Percentiles rank a stretch among this genome's conserved stretches.
phyloP scores from a whole-genome alignment of 2,329 filamentous ascomycete species.

The Didymella exigua region DNA sequence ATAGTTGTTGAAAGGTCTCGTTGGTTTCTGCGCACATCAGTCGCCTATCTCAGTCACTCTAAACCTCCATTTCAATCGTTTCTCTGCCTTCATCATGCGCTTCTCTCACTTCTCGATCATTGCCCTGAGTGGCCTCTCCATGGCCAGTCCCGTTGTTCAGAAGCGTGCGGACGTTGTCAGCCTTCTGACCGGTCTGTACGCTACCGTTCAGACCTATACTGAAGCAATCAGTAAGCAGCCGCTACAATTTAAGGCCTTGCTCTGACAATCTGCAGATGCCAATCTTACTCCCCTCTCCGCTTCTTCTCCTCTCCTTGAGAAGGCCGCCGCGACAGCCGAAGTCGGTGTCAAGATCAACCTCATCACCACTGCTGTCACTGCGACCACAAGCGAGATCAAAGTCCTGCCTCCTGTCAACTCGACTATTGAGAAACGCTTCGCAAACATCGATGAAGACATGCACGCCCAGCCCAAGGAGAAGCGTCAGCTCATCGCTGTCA shows the following conservation, averaged over 20 bases:
- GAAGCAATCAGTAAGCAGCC: conserved; percentile 22
- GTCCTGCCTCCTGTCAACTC: conserved; percentile 13
- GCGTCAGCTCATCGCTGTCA: conserved; percentile 19
- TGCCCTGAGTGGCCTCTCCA: conserved; percentile 21
- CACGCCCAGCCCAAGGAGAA: conserved; percentile 9
- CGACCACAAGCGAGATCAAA: conserved; percentile 18
- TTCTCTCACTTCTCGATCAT: conserved; percentile 22
- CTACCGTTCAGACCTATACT: conserved; percentile 27
- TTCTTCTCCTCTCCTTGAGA: conserved; percentile 23
- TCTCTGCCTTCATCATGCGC: conserved; percentile 11
- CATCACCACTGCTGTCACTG: conserved; percentile 21
- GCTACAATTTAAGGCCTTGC: background rate
- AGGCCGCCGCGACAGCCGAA: conserved; percentile 24
- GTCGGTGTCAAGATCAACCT: conserved; percentile 24
- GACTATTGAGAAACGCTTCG: background rate
- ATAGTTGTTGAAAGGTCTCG: background rate
- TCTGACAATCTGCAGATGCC: conserved; percentile 14
- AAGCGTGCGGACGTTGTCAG: conserved; percentile 20
- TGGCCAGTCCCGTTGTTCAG: conserved; percentile 19
- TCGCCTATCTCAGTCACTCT: background rate
- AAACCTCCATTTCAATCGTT: background rate
- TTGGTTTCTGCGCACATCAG: background rate
- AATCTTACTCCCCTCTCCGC: conserved; percentile 25
- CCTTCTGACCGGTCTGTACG: conserved; percentile 25
- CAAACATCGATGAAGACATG: background rate